Conservation (phyloP, 164 flowering plant species). For the Cinnamomum chago region DNA sequence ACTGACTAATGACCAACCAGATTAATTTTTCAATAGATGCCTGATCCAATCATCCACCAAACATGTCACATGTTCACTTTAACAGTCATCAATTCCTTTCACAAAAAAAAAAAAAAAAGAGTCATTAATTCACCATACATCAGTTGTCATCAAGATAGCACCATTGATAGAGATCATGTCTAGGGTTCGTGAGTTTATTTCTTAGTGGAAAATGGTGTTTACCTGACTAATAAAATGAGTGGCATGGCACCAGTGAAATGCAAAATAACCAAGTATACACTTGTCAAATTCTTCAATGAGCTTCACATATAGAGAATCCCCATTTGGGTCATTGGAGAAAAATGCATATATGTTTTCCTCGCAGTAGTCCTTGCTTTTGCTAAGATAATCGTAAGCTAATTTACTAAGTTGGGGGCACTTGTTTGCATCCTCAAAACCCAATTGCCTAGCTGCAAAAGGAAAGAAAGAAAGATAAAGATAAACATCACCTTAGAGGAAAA, state of each 20-base stretch:
- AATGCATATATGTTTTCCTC: conserved; percentile 55
- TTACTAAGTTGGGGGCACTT: conserved; percentile 59
- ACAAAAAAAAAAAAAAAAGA: too few relatives aligned
- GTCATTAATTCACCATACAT: too few relatives aligned
- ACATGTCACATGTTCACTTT: too few relatives aligned
- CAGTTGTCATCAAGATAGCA: too few relatives aligned
- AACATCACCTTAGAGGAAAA: not conserved
- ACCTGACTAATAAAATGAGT: conserved; percentile 68
- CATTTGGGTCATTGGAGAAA: conserved; percentile 37
- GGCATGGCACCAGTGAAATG: conserved; percentile 78
- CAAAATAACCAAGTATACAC: conserved; percentile 76
- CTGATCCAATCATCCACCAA: too few relatives aligned
- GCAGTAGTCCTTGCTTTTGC: conserved; percentile 43
- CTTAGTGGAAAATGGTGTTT: conserved; percentile 4
- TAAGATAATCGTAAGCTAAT: conserved; percentile 60
- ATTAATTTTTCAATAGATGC: too few relatives aligned
- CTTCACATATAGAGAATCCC: conserved; percentile 47
- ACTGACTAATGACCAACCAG: too few relatives aligned
- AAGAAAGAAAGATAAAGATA: not conserved
- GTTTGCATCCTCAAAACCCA: conserved; percentile 57
- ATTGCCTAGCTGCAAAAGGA: conserved; percentile 61
- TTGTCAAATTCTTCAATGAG: conserved; percentile 72
- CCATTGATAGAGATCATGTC: not conserved
- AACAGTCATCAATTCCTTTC: not conserved
- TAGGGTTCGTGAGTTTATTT: not conserved